Base-by-base conservation (phyloP, 2,329 filamentous ascomycete genomes). In the Seiridium unicorne region DNA sequence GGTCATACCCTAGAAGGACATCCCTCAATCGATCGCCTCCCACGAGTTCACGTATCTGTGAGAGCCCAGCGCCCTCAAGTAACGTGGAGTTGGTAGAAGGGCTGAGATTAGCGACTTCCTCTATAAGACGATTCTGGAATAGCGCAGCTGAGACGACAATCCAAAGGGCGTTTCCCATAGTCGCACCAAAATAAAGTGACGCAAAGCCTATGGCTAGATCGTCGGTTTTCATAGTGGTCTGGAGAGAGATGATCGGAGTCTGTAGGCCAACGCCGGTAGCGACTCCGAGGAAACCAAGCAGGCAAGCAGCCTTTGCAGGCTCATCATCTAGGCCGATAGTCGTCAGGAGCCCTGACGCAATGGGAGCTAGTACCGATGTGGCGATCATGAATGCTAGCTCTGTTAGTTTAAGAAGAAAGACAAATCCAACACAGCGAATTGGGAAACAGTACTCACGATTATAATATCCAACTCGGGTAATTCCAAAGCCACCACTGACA, bases 1-100 rank as follows among this genome's bases (percentile, higher is more conserved):
- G 57, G 58, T 62, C 60, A 26, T 62, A 62, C 18, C 60, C 60
- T n/a, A 62, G 58, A 44, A 62, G 48, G 13, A 62, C 60, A 13
- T 62, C 60, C 53, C 58, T 57, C 46, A 62, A 53, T n/a, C 60
- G 57, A 46, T 62, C 57, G 32, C 49, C 44, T 9, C 60, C 49
- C n/a, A 53, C 49, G 32, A 35, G 31, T 6, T 53, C n/a, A 13
- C 26, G 9, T 34, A 53, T 53, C 26, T 35, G n/a, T 5, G 49
- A 53, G 3, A 53, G 49, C 18, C 49, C 49, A 53, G 49, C 49
- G 31, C 34, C 31, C 34, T 13, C 9, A 5, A 53, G 11, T 31
- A 53, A 31, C 31, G 49, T 53, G n/a, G 49, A 13, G 34, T 60
- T 57, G 32, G 46, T 40, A 11, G 44, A 57, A 18, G 59, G 51